Base-by-base conservation (phyloP, 1,139 yeast species). In the Pichia sp. region DNA sequence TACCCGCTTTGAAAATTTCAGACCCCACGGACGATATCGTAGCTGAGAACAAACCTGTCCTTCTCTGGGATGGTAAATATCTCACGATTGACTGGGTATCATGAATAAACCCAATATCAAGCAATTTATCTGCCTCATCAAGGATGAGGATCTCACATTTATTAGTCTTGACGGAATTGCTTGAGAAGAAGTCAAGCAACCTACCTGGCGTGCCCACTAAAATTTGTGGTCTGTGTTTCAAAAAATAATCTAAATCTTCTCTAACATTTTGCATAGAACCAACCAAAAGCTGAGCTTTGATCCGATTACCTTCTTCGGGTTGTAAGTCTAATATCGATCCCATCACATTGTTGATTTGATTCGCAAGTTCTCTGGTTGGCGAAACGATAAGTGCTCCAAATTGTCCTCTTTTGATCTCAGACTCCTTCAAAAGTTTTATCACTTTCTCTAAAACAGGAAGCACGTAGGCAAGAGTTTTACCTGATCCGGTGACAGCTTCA, bases 401-500 rank as follows among this genome's bases (percentile, higher is more conserved):
- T 45, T 78, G 80, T 8, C 88, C 88, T 47, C 66, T 71, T 41
- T 65, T 69, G 13, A 53, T 37, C 27, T 50, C 47, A 28, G 50
- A 47, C 16, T 46, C 42, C 14, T 37, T 32, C 6, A 49, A 4
- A 14, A 55, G 55, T 37, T 51, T 56, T 29, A 70, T 60, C 23
- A 80, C 59, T 56, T 75, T 75, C 49, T 87, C 93, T 13, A 88
- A 56, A 3, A 86, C 72, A 0, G 98, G 98, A 5, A 91, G 69
- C 6, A 77, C 76, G 59, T 83, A 91, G 3, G 97, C 85, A 23
- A 88, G 60, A 0, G 98, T 91, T 56, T 91, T 91, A 8, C 98
- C 98, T 0, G 97, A 87, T 0, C 98, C 98, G 0, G 98, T 91
- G 2, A 87, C 96, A 0, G 97, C 87, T 54, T 88, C 96, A 2